Evolutionary conservation across 176 grass and related monocot genomes (phyloP).

Genomic region (Alloteropsis semialata): DNA sequence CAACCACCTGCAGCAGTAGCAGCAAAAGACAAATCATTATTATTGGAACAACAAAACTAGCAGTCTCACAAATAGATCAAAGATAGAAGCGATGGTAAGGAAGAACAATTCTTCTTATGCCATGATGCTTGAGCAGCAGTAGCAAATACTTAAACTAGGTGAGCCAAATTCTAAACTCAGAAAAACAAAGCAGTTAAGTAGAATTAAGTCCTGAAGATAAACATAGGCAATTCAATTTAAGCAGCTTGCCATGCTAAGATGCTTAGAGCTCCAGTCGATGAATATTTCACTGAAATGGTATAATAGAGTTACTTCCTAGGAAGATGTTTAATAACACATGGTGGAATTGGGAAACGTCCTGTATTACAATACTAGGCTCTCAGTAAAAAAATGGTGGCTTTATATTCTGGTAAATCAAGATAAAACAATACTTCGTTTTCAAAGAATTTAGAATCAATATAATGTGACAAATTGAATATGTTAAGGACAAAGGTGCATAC

Average conservation of each 20-base stretch:
- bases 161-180: background rate
- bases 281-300: background rate
- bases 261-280: background rate
- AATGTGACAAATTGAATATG: background rate
- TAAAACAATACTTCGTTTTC: slow-evolving; percentile 26
- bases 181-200: background rate
- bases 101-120: background rate
- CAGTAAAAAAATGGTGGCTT: background rate
- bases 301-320: background rate
- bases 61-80: background rate
- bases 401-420: background rate
- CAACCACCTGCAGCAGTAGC: slow-evolving; percentile 51
- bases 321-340: background rate
- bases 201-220: background rate
- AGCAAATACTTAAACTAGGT: background rate
- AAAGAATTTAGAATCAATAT: background rate
- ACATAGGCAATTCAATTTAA: background rate
- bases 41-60: background rate
- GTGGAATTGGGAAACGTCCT: background rate
- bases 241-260: background rate
- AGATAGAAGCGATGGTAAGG: background rate
- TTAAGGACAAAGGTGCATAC: slow-evolving; percentile 40
- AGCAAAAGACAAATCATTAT: background rate
- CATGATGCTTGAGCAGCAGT: background rate
- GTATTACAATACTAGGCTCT: background rate